Evolutionary conservation across 1,139 yeast species (phyloP).

Genomic region (Pichia sp.): DNA sequence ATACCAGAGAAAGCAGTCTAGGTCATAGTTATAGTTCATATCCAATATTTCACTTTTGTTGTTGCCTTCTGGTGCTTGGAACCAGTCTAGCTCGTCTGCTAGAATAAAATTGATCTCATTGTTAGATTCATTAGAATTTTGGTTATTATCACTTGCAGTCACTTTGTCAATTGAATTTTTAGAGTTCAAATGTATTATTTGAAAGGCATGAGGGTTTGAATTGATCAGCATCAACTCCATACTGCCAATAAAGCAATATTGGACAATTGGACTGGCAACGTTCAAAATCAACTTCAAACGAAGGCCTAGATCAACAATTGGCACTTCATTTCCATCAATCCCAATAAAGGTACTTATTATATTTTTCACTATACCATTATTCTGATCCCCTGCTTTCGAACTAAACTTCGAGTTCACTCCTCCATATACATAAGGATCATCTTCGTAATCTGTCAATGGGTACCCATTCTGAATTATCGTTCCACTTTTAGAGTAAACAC

Average conservation of each 20-base stretch:
- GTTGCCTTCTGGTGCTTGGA: constrained; percentile 17
- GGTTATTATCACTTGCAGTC: neutral
- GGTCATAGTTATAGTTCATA: constrained; percentile 23
- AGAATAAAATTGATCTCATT: constrained; percentile 27
- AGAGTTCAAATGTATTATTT: constrained; percentile 35
- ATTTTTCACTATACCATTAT: constrained; percentile 28
- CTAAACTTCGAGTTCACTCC: constrained; percentile 14
- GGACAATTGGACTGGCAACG: constrained; percentile 39
- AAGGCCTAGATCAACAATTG: constrained; percentile 33
- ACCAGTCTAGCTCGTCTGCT: constrained; percentile 33
- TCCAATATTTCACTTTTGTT: constrained; percentile 17
- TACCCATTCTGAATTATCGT: constrained; percentile 45
- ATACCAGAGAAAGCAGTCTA: constrained; percentile 30
- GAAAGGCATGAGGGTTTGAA: constrained; percentile 37
- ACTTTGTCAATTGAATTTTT: constrained; percentile 8
- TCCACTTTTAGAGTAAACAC: constrained; percentile 38
- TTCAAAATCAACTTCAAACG: constrained; percentile 43
- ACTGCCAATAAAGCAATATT: constrained; percentile 32
- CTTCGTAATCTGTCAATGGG: constrained; percentile 29
- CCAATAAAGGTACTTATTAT: constrained; percentile 28
- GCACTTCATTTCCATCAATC: constrained; percentile 23
- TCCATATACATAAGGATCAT: constrained; percentile 23
- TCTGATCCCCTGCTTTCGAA: constrained; percentile 18
- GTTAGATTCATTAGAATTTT: constrained; percentile 3
- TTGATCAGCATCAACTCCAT: constrained; percentile 36